phyloP scores from a whole-genome alignment of 805 yeast species.

The Starmerella stigmatis region DNA sequence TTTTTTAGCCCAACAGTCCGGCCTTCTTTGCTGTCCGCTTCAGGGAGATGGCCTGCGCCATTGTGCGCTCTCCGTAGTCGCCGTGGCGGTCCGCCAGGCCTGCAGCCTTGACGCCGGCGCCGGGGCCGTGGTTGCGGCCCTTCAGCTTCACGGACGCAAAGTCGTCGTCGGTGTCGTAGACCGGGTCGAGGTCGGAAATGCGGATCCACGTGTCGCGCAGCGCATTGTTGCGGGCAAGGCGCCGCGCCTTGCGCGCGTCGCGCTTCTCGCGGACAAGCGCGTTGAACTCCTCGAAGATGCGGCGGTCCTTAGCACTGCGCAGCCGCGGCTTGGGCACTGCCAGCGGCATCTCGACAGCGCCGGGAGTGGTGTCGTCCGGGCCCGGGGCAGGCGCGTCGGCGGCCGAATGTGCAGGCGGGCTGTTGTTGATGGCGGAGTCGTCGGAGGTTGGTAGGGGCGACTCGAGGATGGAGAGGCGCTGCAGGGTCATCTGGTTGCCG shows the following conservation, averaged over 20 bases:
- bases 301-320: constrained; percentile 19
- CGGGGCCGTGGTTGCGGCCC: constrained; percentile 10
- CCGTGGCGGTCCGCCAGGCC: constrained; percentile 17
- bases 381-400: neutral
- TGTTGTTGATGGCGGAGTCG: constrained; percentile 2
- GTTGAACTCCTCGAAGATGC: constrained; percentile 19
- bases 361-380: neutral
- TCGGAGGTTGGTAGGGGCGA: constrained; percentile 1
- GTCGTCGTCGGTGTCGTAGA: constrained; percentile 32
- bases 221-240: constrained; percentile 24
- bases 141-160: constrained; percentile 1
- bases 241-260: constrained; percentile 21
- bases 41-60: constrained; percentile 12
- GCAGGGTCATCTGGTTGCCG: constrained; percentile 36
- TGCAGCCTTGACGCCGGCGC: constrained; percentile 21
- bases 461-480: constrained; percentile 32
- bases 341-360: constrained; percentile 11
- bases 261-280: constrained; percentile 20
- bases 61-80: constrained; percentile 21
- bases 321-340: constrained; percentile 16
- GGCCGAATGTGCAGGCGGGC: neutral
- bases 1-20: neutral
- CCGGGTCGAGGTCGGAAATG: constrained; percentile 29
- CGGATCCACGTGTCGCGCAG: constrained; percentile 26
- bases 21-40: constrained; percentile 11